Base-by-base conservation (phyloP, 352 stramenopile genomes). In the Pythium coloratum region DNA sequence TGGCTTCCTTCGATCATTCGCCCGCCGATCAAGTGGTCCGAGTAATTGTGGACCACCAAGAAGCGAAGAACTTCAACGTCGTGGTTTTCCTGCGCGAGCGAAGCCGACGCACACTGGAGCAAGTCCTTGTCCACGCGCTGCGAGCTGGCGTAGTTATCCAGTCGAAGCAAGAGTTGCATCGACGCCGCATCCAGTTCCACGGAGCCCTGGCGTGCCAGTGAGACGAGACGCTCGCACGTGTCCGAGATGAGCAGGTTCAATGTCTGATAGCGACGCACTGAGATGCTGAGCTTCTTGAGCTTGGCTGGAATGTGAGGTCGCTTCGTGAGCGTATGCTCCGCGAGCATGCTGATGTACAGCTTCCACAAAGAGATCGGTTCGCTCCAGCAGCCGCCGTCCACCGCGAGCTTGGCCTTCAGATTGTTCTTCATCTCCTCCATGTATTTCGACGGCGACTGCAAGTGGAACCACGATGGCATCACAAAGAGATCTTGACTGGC, bases 221-320 rank as follows among this genome's bases (percentile, higher is more conserved):
- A 66, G 46, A 91, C 76, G 34, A 94, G 59, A 13, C 86, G 86
- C 12, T 73, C 75, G 53, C 85, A 94, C 12, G 91, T 70, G 58
- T 95, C 87, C 9, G 83, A 89, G 44, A 95, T 90, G 44, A 95
- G 51, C 46, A 90, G 84, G 56, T 92, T 92, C 14, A 92, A 70
- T 7, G 85, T 84, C 65, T 95, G 84, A 61, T 78, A 94, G 26
- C 87, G 85, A 20, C 84, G 83, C 42, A 67, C 66, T 6, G 87
- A 91, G 33, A 94, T 90, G 6, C 76, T 76, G 44, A 80, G 51
- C 42, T 86, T 81, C 49, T 82, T 72, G 13, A 91, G 77, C 6
- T 75, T 62, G 13, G 69, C 74, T 4, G 62, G 71, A 26, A 88
- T 57, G 44, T 85, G 82, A 2, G 73, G 69, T 24, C 87, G 82